A percentile compares a stretch with the other conserved stretches of the same genome.
Evolutionary conservation across 768 basidiomycete genomes (phyloP).

Genomic region (Kwoniella bestiolae): DNA sequence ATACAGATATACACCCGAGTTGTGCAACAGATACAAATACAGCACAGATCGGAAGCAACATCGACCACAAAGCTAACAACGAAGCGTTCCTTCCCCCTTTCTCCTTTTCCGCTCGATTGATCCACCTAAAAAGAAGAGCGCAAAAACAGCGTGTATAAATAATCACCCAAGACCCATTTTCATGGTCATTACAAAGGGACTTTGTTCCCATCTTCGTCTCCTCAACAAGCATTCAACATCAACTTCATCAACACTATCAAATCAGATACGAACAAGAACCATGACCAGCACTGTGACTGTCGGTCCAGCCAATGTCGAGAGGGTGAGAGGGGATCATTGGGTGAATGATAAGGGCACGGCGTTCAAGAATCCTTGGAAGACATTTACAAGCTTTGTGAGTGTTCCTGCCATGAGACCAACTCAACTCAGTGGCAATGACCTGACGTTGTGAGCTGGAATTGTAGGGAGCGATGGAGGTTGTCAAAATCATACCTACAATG

Average conservation of each 20-base stretch:
- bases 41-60: too few relatives aligned
- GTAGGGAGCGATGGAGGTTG: background rate
- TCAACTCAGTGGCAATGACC: background rate
- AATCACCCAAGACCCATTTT: background rate
- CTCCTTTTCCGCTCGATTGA: too few relatives aligned
- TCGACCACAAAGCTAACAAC: too few relatives aligned
- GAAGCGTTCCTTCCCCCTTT: too few relatives aligned
- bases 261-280: slow-evolving; percentile 3
- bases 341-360: slow-evolving; percentile 38
- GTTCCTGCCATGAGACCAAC: background rate
- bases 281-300: slow-evolving; percentile 14
- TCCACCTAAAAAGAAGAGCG: too few relatives aligned
- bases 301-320: background rate
- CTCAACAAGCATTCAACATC: background rate
- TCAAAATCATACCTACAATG: slow-evolving; percentile 7
- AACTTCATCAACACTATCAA: background rate
- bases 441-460: background rate
- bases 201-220: background rate
- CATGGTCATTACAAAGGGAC: slow-evolving; percentile 10
- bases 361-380: slow-evolving; percentile 52
- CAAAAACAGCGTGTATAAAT: background rate
- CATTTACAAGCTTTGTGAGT: slow-evolving; percentile 35
- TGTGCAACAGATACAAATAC: too few relatives aligned
- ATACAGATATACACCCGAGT: too few relatives aligned
- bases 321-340: slow-evolving; percentile 42